phyloP scores from a whole-genome alignment of 805 yeast species.

The Kodamaea jinghongensis region DNA sequence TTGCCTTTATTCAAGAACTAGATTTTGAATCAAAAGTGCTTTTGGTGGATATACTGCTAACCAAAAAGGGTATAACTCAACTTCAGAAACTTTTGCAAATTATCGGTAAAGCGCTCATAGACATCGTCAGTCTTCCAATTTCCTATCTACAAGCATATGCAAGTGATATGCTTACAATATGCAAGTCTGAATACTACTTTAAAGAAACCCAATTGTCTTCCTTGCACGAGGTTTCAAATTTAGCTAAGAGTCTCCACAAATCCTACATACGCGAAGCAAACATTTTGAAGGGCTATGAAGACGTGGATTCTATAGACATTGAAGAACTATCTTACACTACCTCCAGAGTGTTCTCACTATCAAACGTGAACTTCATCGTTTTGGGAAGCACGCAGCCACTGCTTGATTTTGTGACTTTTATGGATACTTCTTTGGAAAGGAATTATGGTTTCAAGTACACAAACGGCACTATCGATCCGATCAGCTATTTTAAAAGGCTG shows the following conservation, averaged over 20 bases:
- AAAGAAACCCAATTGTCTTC: constrained; percentile 35
- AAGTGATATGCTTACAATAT: constrained; percentile 48
- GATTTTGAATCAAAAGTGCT: constrained; percentile 38
- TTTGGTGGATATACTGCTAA: constrained; percentile 49
- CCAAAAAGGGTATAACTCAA: constrained; percentile 43
- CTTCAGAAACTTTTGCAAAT: constrained; percentile 30
- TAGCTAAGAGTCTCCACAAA: constrained; percentile 39
- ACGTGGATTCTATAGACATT: constrained; percentile 19
- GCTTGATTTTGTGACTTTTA: no score
- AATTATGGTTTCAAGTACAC: no score
- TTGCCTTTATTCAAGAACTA: constrained; percentile 42
- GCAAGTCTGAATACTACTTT: constrained; percentile 41
- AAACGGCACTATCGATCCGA: no score
- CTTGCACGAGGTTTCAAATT: constrained; percentile 47
- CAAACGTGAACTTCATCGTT: constrained; percentile 25
- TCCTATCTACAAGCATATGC: constrained; percentile 38
- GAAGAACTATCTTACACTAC: not conserved
- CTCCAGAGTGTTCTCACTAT: constrained; percentile 8
- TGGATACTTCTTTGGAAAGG: no score
- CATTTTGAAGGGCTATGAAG: constrained; percentile 42
- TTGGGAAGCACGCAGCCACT: constrained; percentile 12
- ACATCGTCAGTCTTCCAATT: constrained; percentile 5
- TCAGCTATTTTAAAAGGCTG: no score
- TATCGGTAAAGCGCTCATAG: constrained; percentile 30
- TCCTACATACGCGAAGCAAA: constrained; percentile 18